Evolutionary conservation across 2,329 filamentous ascomycete species (phyloP).

Genomic region (Colletotrichum camelliae): DNA sequence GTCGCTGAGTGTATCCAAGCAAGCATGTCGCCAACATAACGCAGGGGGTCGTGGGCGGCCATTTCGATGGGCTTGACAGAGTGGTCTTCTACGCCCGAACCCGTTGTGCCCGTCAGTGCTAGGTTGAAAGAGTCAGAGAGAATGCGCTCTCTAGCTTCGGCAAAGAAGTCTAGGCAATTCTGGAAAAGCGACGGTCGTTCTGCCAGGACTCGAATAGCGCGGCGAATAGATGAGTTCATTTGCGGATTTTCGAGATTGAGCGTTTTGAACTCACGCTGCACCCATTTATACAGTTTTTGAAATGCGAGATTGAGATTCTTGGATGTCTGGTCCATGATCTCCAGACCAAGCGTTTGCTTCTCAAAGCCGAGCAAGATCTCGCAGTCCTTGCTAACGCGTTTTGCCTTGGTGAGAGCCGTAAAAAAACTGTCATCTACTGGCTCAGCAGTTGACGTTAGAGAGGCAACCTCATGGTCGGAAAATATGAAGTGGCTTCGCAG

Average conservation of each 20-base stretch:
- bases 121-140: constrained; percentile 89
- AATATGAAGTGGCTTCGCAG: constrained; percentile 86
- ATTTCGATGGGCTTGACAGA: constrained; percentile 91
- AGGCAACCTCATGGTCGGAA: constrained; percentile 78
- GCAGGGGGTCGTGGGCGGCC: constrained; percentile 86
- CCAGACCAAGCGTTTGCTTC: constrained; percentile 84
- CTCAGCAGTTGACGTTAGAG: constrained; percentile 78
- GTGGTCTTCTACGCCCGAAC: constrained; percentile 62
- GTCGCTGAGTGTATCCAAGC: constrained; percentile 95
- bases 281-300: constrained; percentile 95
- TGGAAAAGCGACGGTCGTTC: constrained; percentile 92
- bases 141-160: constrained; percentile 85
- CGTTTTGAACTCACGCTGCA: constrained; percentile 90
- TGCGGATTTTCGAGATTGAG: constrained; percentile 94
- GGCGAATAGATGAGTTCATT: constrained; percentile 83
- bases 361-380: constrained; percentile 89
- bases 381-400: constrained; percentile 87
- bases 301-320: constrained; percentile 88
- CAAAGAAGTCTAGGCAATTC: constrained; percentile 90
- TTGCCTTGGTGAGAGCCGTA: constrained; percentile 74
- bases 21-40: constrained; percentile 96
- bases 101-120: constrained; percentile 77
- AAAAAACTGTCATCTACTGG: constrained; percentile 90
- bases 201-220: constrained; percentile 84
- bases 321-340: constrained; percentile 90